A percentile compares a stretch with the other conserved stretches of the same genome.
Evolutionary conservation across 495 filamentous ascomycete species (phyloP).

Genomic region (Aspergillus biplanus): DNA sequence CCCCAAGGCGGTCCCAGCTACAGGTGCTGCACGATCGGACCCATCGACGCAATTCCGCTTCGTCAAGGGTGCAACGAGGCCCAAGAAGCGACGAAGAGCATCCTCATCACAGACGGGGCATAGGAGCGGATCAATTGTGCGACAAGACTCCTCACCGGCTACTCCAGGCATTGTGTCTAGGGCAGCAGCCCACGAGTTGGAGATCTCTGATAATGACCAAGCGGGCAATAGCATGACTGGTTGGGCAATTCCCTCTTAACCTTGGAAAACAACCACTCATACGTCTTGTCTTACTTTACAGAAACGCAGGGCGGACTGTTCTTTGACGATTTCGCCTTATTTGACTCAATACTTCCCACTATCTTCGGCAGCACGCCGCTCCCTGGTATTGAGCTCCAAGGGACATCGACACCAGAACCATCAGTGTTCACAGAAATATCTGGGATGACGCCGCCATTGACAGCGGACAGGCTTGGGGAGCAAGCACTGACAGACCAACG

Average conservation of each 20-base stretch:
- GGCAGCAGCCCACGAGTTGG: background rate
- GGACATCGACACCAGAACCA: background rate
- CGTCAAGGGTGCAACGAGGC: background rate
- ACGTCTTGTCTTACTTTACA: background rate
- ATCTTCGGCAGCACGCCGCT: background rate
- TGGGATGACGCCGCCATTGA: background rate
- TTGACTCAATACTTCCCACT: background rate
- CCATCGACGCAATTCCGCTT: background rate
- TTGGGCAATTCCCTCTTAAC: background rate
- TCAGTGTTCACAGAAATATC: background rate
- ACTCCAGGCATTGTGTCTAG: background rate
- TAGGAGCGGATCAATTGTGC: background rate
- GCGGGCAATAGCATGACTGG: background rate
- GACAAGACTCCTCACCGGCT: background rate
- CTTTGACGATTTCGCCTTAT: background rate
- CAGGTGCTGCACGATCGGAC: background rate
- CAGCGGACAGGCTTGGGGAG: background rate
- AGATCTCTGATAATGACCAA: background rate
- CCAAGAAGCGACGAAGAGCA: background rate
- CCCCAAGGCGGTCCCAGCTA: background rate
- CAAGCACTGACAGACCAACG: background rate
- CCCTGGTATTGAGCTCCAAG: background rate
- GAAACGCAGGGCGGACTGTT: background rate
- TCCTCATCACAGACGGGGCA: background rate
- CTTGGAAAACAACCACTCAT: background rate